Conservation (phyloP, 345 rosid species). For the Salix koriyanagi region DNA sequence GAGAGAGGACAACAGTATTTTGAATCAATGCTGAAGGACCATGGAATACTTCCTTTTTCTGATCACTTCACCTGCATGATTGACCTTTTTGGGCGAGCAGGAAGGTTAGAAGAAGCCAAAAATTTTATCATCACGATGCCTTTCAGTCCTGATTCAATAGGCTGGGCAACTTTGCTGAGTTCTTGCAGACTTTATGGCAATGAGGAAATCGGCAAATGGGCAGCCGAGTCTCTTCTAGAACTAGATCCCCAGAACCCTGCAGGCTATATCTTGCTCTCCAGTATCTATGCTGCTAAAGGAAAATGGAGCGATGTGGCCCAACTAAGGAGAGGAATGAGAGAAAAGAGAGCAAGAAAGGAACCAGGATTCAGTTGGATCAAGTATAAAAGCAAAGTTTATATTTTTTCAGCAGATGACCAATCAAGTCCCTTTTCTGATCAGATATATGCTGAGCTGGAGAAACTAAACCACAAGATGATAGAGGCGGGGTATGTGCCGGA, state of each 20-base stretch:
- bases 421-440: constrained; percentile 62
- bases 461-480: constrained; percentile 51
- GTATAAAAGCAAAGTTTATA: constrained; percentile 57
- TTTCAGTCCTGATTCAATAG: constrained; percentile 67
- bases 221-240: constrained; percentile 71
- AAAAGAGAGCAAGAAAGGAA: constrained; percentile 67
- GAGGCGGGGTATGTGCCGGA: constrained; percentile 78
- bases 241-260: constrained; percentile 80
- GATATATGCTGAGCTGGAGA: constrained; percentile 67
- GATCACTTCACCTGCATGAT: constrained; percentile 94
- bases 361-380: constrained; percentile 96
- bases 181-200: constrained; percentile 68
- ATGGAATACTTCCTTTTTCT: constrained; percentile 50
- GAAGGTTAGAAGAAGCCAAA: constrained; percentile 79
- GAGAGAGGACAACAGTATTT: constrained; percentile 69
- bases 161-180: constrained; percentile 85
- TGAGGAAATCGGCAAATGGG: constrained; percentile 75
- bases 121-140: constrained; percentile 68
- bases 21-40: constrained; percentile 55
- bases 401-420: constrained; percentile 77
- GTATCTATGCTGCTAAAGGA: constrained; percentile 70
- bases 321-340: constrained; percentile 64
- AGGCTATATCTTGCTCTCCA: constrained; percentile 63
- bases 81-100: constrained; percentile 82
- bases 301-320: constrained; percentile 70